Conservation (phyloP, 2,329 filamentous ascomycete species). For the Aspergillus udagawae region DNA sequence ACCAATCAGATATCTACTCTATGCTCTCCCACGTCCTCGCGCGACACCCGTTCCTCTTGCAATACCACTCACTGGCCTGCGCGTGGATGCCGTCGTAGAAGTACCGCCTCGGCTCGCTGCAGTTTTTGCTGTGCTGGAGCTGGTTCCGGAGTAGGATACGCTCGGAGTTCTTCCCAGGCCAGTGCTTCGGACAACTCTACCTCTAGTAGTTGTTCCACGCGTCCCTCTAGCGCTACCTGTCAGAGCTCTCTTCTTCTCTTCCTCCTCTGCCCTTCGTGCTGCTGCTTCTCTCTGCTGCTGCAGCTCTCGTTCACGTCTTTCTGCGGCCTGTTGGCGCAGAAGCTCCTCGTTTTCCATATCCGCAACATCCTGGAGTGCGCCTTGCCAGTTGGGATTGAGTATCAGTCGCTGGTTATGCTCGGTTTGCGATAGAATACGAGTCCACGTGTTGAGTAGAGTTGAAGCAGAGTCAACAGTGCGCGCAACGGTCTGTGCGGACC, state of each 20-base stretch:
- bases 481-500: slow-evolving; percentile 65
- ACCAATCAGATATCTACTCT: slow-evolving; percentile 3
- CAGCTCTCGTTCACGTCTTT: slow-evolving; percentile 72
- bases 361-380: slow-evolving; percentile 78
- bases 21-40: slow-evolving; percentile 32
- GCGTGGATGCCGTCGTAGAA: slow-evolving; percentile 29
- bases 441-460: slow-evolving; percentile 90
- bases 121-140: slow-evolving; percentile 24
- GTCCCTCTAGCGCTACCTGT: slow-evolving; percentile 30
- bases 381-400: slow-evolving; percentile 83
- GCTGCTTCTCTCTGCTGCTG: slow-evolving; percentile 72
- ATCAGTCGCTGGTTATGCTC: slow-evolving; percentile 95
- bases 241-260: slow-evolving; percentile 38
- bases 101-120: slow-evolving; percentile 27
- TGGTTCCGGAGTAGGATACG: slow-evolving; percentile 23
- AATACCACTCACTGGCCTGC: slow-evolving; percentile 38
- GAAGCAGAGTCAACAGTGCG: slow-evolving; percentile 83
- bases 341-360: slow-evolving; percentile 79
- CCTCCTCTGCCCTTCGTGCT: slow-evolving; percentile 49
- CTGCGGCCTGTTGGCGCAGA: slow-evolving; percentile 69
- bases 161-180: slow-evolving; percentile 36
- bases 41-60: slow-evolving; percentile 34
- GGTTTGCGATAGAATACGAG: slow-evolving; percentile 89
- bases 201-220: slow-evolving; percentile 29
- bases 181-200: slow-evolving; percentile 27